Evolutionary conservation across 768 basidiomycete genomes (phyloP).

Genomic region (Tephrocybe sp.): DNA sequence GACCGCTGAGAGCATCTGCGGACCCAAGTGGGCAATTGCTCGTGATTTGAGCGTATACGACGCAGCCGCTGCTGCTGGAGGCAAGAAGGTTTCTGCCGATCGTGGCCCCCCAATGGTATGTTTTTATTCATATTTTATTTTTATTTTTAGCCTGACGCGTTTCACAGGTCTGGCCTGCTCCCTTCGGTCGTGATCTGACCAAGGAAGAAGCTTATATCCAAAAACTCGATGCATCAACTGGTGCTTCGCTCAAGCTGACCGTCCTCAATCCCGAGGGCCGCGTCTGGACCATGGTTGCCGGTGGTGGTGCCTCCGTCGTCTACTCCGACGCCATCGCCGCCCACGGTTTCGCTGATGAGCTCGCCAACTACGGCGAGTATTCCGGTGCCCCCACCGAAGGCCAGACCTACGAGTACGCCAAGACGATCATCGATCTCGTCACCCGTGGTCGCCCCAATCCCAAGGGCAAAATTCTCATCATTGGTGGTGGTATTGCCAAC

Average conservation of each 20-base stretch:
- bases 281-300: slow-evolving; percentile 99
- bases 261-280: slow-evolving; percentile 94
- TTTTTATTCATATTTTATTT: slow-evolving; percentile 8
- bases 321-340: slow-evolving; percentile 84
- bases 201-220: slow-evolving; percentile 99
- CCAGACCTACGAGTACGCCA: slow-evolving; percentile 99
- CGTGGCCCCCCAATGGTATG: slow-evolving; percentile 94
- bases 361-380: slow-evolving; percentile 99
- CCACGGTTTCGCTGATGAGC: slow-evolving; percentile 93
- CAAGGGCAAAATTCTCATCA: slow-evolving; percentile 98
- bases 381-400: slow-evolving; percentile 97
- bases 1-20: slow-evolving; percentile 97
- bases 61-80: slow-evolving; percentile 25
- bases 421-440: slow-evolving; percentile 96
- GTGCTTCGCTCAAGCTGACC: slow-evolving; percentile 97
- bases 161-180: slow-evolving; percentile 77
- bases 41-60: slow-evolving; percentile 77
- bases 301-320: slow-evolving; percentile 79
- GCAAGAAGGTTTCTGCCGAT: slow-evolving; percentile 74
- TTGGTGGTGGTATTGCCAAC: slow-evolving; percentile 99
- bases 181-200: slow-evolving; percentile 96
- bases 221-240: slow-evolving; percentile 95
- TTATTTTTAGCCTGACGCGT: neutral
- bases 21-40: slow-evolving; percentile 98
- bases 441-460: slow-evolving; percentile 83